Evolutionary conservation across 495 filamentous ascomycete species (phyloP).

Genomic region (Penicillium arizonense): DNA sequence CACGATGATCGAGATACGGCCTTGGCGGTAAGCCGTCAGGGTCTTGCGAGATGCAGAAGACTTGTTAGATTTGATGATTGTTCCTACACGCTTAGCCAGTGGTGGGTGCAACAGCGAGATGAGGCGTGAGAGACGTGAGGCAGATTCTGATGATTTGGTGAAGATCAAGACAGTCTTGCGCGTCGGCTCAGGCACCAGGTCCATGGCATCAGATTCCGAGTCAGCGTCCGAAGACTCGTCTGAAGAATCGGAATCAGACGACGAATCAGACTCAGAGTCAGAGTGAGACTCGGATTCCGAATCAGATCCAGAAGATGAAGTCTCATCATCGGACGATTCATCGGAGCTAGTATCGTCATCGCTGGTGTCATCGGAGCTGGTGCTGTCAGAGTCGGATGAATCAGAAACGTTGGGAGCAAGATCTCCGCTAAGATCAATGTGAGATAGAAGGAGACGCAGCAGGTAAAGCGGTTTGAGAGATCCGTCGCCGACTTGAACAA

Average conservation of each 20-base stretch:
- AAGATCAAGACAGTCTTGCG: constrained; percentile 67
- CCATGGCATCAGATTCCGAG: constrained; percentile 24
- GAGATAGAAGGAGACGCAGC: constrained; percentile 38
- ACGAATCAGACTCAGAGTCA: constrained; percentile 19
- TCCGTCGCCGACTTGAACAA: constrained; percentile 70
- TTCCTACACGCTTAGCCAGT: constrained; percentile 56
- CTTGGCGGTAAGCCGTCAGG: constrained; percentile 59
- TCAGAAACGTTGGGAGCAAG: constrained; percentile 7
- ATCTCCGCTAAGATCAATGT: constrained; percentile 31
- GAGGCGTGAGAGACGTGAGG: constrained; percentile 75
- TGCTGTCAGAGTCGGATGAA: constrained; percentile 29
- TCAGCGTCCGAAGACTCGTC: constrained; percentile 20
- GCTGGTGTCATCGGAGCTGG: constrained; percentile 26
- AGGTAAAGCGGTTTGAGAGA: constrained; percentile 85
- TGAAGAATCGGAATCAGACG: constrained; percentile 22
- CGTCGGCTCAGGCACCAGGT: constrained; percentile 21
- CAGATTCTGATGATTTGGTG: constrained; percentile 81
- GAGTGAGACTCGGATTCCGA: constrained; percentile 24
- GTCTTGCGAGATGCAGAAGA: constrained; percentile 62
- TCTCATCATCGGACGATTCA: constrained; percentile 29
- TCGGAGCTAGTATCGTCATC: constrained; percentile 33
- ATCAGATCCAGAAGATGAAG: constrained; percentile 26
- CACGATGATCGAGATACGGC: constrained; percentile 70
- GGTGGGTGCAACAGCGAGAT: constrained; percentile 65
- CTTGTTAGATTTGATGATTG: constrained; percentile 72